phyloP scores from a whole-genome alignment of 1,284 basidiomycete genomes.

The Pascua sp. region DNA sequence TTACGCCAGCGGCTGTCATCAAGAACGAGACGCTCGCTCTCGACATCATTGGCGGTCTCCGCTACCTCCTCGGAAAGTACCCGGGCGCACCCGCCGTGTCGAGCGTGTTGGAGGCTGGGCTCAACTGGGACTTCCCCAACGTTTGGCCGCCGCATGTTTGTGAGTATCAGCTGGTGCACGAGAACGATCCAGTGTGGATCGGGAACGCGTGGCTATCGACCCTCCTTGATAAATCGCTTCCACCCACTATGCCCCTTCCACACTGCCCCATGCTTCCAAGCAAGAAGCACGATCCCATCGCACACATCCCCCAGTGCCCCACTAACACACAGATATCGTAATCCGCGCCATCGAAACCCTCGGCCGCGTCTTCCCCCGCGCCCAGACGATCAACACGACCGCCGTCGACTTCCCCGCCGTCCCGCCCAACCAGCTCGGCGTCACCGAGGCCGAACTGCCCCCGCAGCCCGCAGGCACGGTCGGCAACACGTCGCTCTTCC shows the following conservation, averaged over 20 bases:
- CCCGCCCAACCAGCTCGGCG: constrained; percentile 67
- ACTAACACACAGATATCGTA: constrained; percentile 56
- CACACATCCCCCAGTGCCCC: no score
- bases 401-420: constrained; percentile 50
- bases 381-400: constrained; percentile 5
- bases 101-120: constrained; percentile 70
- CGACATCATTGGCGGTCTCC: constrained; percentile 66
- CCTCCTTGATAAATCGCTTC: no score
- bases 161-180: constrained; percentile 13
- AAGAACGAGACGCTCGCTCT: constrained; percentile 60
- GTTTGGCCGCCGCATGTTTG: constrained; percentile 72
- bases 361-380: constrained; percentile 32
- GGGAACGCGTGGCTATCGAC: no score
- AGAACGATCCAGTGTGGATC: no score
- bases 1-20: constrained; percentile 69
- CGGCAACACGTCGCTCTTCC: constrained; percentile 55
- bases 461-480: constrained; percentile 30
- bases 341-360: constrained; percentile 67
- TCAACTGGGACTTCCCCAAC: constrained; percentile 65
- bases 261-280: no score
- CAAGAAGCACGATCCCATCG: no score
- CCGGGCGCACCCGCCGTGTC: constrained; percentile 68
- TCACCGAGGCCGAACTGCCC: constrained; percentile 65
- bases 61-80: constrained; percentile 74
- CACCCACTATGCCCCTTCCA: no score